Base-by-base conservation (phyloP, 495 filamentous ascomycete species). In the Clohesyomyces aquaticus region DNA sequence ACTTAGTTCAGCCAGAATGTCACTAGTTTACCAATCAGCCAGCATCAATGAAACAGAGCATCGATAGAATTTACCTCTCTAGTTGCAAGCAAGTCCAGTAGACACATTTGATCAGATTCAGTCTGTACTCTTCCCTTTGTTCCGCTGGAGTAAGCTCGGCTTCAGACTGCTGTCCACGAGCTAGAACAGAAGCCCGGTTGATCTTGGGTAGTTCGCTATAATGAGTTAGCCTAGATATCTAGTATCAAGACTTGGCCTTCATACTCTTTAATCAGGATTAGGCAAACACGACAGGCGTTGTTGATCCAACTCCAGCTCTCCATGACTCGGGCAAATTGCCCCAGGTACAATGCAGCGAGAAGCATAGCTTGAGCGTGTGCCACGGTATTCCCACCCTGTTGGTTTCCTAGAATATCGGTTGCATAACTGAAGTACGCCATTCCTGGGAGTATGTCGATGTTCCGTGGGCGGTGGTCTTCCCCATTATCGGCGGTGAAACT, bases 21-120 rank as follows among this genome's bases (percentile, higher is more conserved):
- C 94, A 77, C 94, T 92, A 61, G 6, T 3, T 25, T 59, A 45
- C 18, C 43, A 10, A 10, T 61, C 49, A 64, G 41, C 25, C 51
- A 52, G 26, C 3, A n/a, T 52, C 21, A 1, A 35, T 21, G 18
- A 25, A 18, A 22, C 9, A 53, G 26, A 27, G 42, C n/a, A n/a
- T n/a, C n/a, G 27, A 29, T 1, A 53, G 27, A 19, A 22, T 75
- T 61, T 75, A 93, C 90, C 89, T 96, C 77, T 98, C 94, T 21
- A 98, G 80, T 67, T 97, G 94, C 67, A 96, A 77, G 71, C 90
- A 95, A 9, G 93, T 94, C 93, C 93, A 98, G 67, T 90, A 96
- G 6, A 91, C 90, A 65, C 94, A 87, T 32, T 88, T 79, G 51
- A 89, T 79, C 42, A 88, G 79, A 65, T 87, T 84, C 48, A 61